Base-by-base conservation (phyloP, 2,329 filamentous ascomycete genomes). In the Cordyceps javanica region DNA sequence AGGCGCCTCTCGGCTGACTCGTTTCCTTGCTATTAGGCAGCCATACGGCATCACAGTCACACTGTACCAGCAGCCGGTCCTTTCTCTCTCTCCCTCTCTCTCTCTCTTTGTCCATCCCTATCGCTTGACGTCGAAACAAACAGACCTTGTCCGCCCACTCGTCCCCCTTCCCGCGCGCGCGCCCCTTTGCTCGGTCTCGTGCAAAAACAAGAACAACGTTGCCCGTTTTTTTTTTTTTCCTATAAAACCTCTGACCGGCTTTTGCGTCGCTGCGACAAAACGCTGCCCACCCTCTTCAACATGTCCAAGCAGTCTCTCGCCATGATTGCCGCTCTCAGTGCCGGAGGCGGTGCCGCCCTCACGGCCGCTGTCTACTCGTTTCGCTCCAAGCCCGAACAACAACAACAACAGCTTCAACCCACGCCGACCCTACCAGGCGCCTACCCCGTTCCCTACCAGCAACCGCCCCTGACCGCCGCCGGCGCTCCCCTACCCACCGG, bases 241-340 rank as follows among this genome's bases (percentile, higher is more conserved):
- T 39, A 60, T 58, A 64, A 62, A 65, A 60, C 53, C 58, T 32
- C 54, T 57, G 32, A 30, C 57, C 42, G 55, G 50, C 57, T 16
- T 56, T 39, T 45, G 26, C 51, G 25, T 16, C 41, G 30, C 19
- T 21, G 9, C 53, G 16, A 9, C 16, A n/a, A 48, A 54, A n/a
- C n/a, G n/a, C n/a, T n/a, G 32, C 34, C 50, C 52, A 51, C 34
- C 59, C n/a, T n/a, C n/a, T n/a, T n/a, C 72, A 78, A 59, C 63
- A 93, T 93, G 89, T 91, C 89, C 59, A 93, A 92, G 72, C 79
- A 85, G 25, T 91, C 88, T 34, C 63, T 93, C 65, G 88, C 87
- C 63, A 79, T 90, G 60, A 86, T 92, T 66, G 89, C 89, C 66
- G 87, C 86, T 62, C 81, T 89, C 67, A 85, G 89, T 70, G 89